Base-by-base conservation (phyloP, 768 basidiomycete genomes). In the Boletus speciosus region DNA sequence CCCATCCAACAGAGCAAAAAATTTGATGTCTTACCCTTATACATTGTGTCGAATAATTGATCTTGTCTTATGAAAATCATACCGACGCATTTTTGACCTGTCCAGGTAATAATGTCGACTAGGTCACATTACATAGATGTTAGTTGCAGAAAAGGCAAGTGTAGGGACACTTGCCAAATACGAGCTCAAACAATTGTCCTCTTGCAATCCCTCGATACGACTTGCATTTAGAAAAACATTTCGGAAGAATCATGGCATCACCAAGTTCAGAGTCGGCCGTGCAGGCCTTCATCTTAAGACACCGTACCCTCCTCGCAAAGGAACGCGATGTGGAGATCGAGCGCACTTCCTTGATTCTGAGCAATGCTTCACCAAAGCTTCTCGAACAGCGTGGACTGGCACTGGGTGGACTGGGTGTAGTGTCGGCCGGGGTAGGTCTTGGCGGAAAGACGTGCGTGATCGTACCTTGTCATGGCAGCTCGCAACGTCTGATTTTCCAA, bases 301-400 rank as follows among this genome's bases (percentile, higher is more conserved):
- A 94, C 43, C 76, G 83, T 21, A 57, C 73, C 5, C 79, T 98
- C 16, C 78, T 97, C 6, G 61, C 77, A 11, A 74, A 72, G 52
- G 96, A 98, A 71, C 82, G 89, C 29, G 78, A 83, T 40, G 88
- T 90, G n/a, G 96, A 98, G 63, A 81, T 93, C 58, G 85, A 88
- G 55, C 81, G 89, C 37, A 88, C 81, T 14, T 83, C 88, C 8
- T 75, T 97, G 43, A 73, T 96, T 34, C 76, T 94, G 19, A 85
- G 89, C 9, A 90, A 91, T 52, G 93, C 91, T 63, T 81, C 86
- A 2, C 86, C 87, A 1, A 90, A 85, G 59, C 75, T 94, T 9
- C 78, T 98, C n/a, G 93, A 96, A 68, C 85, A 89, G 59, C 86
- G 88, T 53, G 95, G 95, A 4, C 75, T 98, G 10, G 86, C 91